Evolutionary conservation across 2,329 filamentous ascomycete genomes (phyloP).

Genomic region (Ophiocordyceps camponoti-floridani): DNA sequence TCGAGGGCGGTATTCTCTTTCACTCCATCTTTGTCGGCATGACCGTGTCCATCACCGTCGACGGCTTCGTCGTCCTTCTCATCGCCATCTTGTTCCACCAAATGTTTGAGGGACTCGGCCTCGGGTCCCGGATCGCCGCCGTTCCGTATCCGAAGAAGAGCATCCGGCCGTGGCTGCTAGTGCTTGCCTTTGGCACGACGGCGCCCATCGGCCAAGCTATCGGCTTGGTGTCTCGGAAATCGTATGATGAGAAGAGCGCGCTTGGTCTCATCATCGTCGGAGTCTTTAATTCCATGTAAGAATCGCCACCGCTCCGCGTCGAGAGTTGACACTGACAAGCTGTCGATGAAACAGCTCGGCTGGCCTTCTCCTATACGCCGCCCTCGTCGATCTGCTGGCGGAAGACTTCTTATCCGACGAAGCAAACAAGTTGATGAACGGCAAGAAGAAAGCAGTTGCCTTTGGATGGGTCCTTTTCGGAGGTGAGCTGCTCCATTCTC

Average conservation of each 20-base stretch:
- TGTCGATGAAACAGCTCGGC: conserved; percentile 25
- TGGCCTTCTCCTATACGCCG: conserved; percentile 42
- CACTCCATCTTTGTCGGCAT: conserved; percentile 64
- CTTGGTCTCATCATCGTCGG: conserved; percentile 47
- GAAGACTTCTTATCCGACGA: conserved; percentile 48
- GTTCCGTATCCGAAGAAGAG: conserved; percentile 41
- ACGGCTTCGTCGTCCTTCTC: conserved; percentile 48
- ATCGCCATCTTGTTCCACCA: conserved; percentile 57
- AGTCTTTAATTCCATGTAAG: conserved; percentile 45
- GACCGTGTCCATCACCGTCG: conserved; percentile 50
- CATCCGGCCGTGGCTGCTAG: conserved; percentile 40
- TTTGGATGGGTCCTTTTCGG: conserved; percentile 32
- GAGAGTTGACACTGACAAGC: neutral
- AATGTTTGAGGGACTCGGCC: conserved; percentile 49
- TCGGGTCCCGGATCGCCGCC: conserved; percentile 52
- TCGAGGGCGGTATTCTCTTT: conserved; percentile 64
- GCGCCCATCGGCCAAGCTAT: conserved; percentile 48
- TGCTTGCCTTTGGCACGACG: conserved; percentile 44
- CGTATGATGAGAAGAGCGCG: conserved; percentile 44
- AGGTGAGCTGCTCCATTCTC: conserved; percentile 18
- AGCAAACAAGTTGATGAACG: conserved; percentile 27
- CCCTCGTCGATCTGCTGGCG: conserved; percentile 43
- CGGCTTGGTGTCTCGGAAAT: conserved; percentile 34
- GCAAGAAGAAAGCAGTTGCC: conserved; percentile 32
- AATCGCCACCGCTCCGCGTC: conserved; percentile 1